Conservation (phyloP, 2,329 filamentous ascomycete genomes). For the Corynespora cassiicola region DNA sequence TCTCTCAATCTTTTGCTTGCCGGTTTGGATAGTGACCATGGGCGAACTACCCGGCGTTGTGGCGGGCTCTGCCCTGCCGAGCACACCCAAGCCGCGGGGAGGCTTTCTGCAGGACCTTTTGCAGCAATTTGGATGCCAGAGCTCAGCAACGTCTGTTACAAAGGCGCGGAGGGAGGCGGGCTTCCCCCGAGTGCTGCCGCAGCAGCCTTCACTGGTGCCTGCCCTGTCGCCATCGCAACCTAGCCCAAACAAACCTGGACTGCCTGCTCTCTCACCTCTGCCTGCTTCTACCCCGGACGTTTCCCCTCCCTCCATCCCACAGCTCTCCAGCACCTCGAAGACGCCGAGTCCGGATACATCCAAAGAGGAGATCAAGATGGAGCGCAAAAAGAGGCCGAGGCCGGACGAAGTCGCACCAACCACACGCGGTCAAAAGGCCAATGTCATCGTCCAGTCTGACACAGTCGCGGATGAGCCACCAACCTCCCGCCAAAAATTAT, state of each 20-base stretch:
- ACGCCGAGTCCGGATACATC: too few relatives aligned
- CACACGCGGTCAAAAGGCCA: conserved; percentile 27
- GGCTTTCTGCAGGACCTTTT: conserved; percentile 31
- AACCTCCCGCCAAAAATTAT: conserved; percentile 12
- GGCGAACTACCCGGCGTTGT: conserved; percentile 17
- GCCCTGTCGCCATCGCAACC: not conserved
- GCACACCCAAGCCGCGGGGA: conserved; percentile 28
- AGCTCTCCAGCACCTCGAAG: too few relatives aligned
- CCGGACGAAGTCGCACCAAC: conserved; percentile 25
- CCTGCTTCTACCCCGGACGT: too few relatives aligned
- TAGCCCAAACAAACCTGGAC: not conserved
- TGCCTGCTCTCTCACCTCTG: not conserved
- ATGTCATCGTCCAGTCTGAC: conserved; percentile 41
- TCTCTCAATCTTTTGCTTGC: not conserved
- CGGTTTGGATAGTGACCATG: too few relatives aligned
- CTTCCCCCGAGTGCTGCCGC: conserved; percentile 14
- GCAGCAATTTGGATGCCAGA: conserved; percentile 36
- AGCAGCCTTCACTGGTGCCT: not conserved
- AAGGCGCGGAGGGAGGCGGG: conserved; percentile 33
- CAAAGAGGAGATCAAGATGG: conserved; percentile 43
- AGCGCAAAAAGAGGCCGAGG: conserved; percentile 26
- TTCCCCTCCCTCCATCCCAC: too few relatives aligned
- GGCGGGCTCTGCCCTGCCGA: conserved; percentile 24
- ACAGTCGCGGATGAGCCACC: conserved; percentile 23
- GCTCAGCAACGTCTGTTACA: conserved; percentile 38